Base-by-base conservation (phyloP, 768 basidiomycete genomes). In the Rhizopogon salebrosus region DNA sequence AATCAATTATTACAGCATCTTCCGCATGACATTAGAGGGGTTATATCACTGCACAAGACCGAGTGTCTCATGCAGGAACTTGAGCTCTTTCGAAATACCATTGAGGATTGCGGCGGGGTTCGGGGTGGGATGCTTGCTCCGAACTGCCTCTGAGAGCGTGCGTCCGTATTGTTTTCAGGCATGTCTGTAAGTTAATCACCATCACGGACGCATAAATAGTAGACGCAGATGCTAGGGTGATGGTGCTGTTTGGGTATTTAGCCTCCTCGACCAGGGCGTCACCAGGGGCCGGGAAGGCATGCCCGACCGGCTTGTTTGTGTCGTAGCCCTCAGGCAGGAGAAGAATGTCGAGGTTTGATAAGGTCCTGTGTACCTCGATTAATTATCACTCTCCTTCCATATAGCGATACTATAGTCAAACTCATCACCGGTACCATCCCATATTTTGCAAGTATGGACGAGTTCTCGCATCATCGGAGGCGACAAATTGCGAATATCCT, bases 41-140 rank as follows among this genome's bases (percentile, higher is more conserved):
- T 60, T 65, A 68, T 57, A 52, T 68, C 65, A 37, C 63, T 59
- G 62, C 35, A 65, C 63, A n/a, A 61, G 54, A 31, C 61, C 65
- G 59, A 53, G 22, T 34, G 29, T 53, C 50, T 66, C 49, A 59
- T 66, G 65, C 24, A 68, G 46, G 36, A 57, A 57, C 18, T 45
- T 23, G 10, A 68, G 36, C 9, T 57, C 66, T 7, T 49, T 52
- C 4, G 35, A 34, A n/a, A 67, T 59, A 18, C 55, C 60, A 57
- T 48, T 24, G 13, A 46, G 26, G 11, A 55, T 52, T 5, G 10
- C 27, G 16, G 51, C 8, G 23, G n/a, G 41, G 22, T 41, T 41
- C 40, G 22, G 26, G 53, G 52, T 42, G 14, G 29, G 27, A 52
- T 40, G 20, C 0, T 10, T 35, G 11, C 35, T 7, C 49, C 20